Conservation (phyloP, 1,284 basidiomycete genomes). For the Sporisorium iseilematis-ciliati region DNA sequence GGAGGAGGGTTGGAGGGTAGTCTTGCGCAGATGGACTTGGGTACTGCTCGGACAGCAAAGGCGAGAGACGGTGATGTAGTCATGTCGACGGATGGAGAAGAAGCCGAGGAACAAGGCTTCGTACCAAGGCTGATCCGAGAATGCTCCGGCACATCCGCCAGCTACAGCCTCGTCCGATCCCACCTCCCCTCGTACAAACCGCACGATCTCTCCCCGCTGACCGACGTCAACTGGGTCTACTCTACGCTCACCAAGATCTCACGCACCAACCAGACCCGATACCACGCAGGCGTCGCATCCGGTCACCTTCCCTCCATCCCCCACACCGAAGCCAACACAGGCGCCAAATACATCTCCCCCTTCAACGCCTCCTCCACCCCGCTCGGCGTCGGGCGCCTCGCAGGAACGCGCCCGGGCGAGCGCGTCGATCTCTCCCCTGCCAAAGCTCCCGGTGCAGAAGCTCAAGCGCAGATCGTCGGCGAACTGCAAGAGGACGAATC, state of each 20-base stretch:
- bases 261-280: not conserved
- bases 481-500: constrained; percentile 12
- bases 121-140: constrained; percentile 79
- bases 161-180: constrained; percentile 78
- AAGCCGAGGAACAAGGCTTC: constrained; percentile 7
- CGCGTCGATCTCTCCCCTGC: constrained; percentile 39
- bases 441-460: constrained; percentile 10
- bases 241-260: constrained; percentile 79
- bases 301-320: constrained; percentile 11
- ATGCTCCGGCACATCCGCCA: constrained; percentile 87
- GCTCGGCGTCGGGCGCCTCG: not conserved
- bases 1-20: not conserved
- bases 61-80: not conserved
- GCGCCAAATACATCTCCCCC: constrained; percentile 21
- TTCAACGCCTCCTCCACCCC: not conserved
- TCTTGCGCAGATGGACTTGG: constrained; percentile 17
- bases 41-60: not conserved
- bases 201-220: constrained; percentile 88
- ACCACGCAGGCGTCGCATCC: constrained; percentile 25
- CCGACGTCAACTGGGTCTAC: constrained; percentile 87
- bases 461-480: constrained; percentile 22
- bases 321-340: constrained; percentile 17
- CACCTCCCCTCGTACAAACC: constrained; percentile 78
- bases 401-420: constrained; percentile 24
- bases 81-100: not conserved